phyloP scores from a whole-genome alignment of 495 filamentous ascomycete species.

The Friedmanniomyces endolithicus region DNA sequence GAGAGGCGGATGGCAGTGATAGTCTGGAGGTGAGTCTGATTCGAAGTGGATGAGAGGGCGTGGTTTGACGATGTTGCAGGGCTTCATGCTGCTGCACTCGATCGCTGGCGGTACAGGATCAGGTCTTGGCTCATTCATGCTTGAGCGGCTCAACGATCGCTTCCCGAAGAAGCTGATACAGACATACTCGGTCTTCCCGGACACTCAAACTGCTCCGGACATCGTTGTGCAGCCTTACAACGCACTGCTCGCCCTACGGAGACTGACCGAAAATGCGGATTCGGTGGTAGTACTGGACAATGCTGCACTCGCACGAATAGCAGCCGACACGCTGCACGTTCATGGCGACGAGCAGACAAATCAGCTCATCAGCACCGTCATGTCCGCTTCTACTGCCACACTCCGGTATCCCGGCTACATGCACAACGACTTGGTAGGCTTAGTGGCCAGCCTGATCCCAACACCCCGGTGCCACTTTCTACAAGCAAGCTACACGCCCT shows the following conservation, averaged over 20 bases:
- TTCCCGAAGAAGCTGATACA: constrained; percentile 99
- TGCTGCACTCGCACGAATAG: constrained; percentile 83
- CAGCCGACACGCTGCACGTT: constrained; percentile 84
- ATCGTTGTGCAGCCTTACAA: constrained; percentile 98
- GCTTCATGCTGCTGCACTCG: constrained; percentile 96
- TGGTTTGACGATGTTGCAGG: constrained; percentile 36
- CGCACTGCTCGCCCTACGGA: constrained; percentile 79
- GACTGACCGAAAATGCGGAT: constrained; percentile 90
- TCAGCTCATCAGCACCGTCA: constrained; percentile 91
- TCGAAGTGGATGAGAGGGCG: neutral
- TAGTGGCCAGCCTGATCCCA: constrained; percentile 88
- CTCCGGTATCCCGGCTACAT: constrained; percentile 96
- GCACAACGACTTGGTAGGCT: constrained; percentile 97
- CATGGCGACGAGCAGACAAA: constrained; percentile 95
- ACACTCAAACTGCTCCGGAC: constrained; percentile 68
- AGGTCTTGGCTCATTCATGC: constrained; percentile 80
- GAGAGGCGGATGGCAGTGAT: constrained; percentile 94
- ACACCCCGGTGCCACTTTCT: constrained; percentile 95
- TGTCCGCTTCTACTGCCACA: constrained; percentile 95
- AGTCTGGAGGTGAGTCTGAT: constrained; percentile 59
- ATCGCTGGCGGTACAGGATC: constrained; percentile 96
- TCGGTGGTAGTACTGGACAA: constrained; percentile 97
- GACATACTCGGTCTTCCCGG: constrained; percentile 96
- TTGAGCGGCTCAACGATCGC: constrained; percentile 93
- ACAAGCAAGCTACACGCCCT: constrained; percentile 95